A percentile compares a stretch with the other conserved stretches of the same genome.
Conservation (phyloP, 495 filamentous ascomycete species). For the Penicillium lividum region DNA sequence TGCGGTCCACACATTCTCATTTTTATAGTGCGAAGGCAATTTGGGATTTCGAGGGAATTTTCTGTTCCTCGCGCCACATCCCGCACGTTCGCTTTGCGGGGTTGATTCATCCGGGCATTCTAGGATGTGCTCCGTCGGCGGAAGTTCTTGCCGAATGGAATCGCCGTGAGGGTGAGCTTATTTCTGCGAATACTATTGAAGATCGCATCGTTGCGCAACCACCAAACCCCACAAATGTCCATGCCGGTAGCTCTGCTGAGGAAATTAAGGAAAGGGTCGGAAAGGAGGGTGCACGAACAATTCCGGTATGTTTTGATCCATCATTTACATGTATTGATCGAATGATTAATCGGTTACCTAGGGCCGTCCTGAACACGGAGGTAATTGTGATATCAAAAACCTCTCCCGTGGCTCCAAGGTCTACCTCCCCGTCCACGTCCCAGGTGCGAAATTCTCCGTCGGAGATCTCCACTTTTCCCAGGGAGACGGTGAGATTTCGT, state of each 20-base stretch:
- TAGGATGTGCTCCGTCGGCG: conserved; percentile 83
- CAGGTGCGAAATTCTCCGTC: conserved; percentile 88
- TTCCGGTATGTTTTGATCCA: conserved; percentile 58
- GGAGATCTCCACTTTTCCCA: conserved; percentile 91
- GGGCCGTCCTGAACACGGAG: conserved; percentile 56
- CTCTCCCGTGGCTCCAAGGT: conserved; percentile 82
- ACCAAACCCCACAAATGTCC: conserved; percentile 67
- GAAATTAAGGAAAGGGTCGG: conserved; percentile 73
- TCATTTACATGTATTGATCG: not conserved
- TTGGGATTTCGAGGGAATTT: conserved; percentile 97
- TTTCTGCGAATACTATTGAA: conserved; percentile 60
- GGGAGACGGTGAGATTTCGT: conserved; percentile 92
- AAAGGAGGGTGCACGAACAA: conserved; percentile 83
- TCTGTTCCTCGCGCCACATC: conserved; percentile 87
- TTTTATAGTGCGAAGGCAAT: conserved; percentile 78
- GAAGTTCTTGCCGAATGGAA: conserved; percentile 77
- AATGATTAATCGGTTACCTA: conserved; percentile 11
- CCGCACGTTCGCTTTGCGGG: conserved; percentile 85
- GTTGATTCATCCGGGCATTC: conserved; percentile 92
- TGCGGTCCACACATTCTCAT: not conserved
- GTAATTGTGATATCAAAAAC: conserved; percentile 91
- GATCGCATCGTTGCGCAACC: conserved; percentile 79
- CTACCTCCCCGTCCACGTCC: conserved; percentile 83
- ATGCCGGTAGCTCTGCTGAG: conserved; percentile 66
- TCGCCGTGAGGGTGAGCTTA: conserved; percentile 74